phyloP scores from a whole-genome alignment of 163 green algal genomes.

The Chlorella variabilis region DNA sequence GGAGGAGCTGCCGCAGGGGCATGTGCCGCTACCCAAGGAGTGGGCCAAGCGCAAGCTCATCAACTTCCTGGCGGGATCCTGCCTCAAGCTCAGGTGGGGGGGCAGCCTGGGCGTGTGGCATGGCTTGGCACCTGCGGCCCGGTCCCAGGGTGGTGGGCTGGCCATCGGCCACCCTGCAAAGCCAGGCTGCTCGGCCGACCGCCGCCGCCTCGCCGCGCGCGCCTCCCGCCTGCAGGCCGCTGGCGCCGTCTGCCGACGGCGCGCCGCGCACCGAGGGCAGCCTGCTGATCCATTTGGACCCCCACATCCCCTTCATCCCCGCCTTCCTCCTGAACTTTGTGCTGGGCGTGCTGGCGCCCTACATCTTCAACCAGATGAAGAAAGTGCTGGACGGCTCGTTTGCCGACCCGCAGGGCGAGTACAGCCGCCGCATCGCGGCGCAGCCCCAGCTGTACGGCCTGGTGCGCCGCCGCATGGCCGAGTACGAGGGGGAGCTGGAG shows the following conservation, averaged over 20 bases:
- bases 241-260: conserved; percentile 50
- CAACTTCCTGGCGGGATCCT: conserved; percentile 52
- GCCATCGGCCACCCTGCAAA: too few species aligned
- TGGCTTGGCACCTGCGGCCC: too few species aligned
- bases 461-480: conserved; percentile 39
- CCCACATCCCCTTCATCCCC: conserved; percentile 55
- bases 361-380: conserved; percentile 16
- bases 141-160: too few species aligned
- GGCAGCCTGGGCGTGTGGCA: not conserved
- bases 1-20: conserved; percentile 15
- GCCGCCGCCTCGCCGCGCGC: too few species aligned
- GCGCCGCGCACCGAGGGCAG: conserved; percentile 28
- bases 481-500: conserved; percentile 37
- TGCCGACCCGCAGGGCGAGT: conserved; percentile 28
- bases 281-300: conserved; percentile 52
- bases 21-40: conserved; percentile 34
- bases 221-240: conserved; percentile 52
- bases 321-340: conserved; percentile 55
- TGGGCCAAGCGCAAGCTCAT: conserved; percentile 50
- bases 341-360: conserved; percentile 58
- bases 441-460: conserved; percentile 64
- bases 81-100: conserved; percentile 49
- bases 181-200: too few species aligned
- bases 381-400: conserved; percentile 55
- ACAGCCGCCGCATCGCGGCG: conserved; percentile 51